Evolutionary conservation across 352 stramenopile genomes (phyloP).

Genomic region (Pythium myriotylum): DNA sequence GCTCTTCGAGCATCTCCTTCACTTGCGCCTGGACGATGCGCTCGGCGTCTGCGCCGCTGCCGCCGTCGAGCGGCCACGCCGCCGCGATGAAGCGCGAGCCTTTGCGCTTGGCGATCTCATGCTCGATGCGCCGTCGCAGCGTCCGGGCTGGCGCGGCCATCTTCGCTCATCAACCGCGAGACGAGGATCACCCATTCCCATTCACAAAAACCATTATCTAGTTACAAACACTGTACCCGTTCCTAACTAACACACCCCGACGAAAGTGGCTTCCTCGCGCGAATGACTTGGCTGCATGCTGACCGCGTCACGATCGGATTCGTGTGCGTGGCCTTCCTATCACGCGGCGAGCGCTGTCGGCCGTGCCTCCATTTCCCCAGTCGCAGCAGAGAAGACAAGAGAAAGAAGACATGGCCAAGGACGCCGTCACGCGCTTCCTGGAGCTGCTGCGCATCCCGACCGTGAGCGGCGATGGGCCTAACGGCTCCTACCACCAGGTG

Average conservation of each 20-base stretch:
- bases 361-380: background rate
- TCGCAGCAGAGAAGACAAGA: background rate
- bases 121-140: conserved; percentile 55
- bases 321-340: conserved; percentile 8
- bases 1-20: conserved; percentile 45
- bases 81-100: conserved; percentile 80
- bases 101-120: conserved; percentile 83
- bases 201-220: background rate
- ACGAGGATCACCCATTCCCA: too few relatives aligned
- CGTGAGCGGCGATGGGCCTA: conserved; percentile 71
- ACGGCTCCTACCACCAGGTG: conserved; percentile 67
- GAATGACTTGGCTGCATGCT: conserved; percentile 4
- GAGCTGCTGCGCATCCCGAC: conserved; percentile 80
- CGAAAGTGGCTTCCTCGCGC: background rate
- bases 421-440: conserved; percentile 59
- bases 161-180: too few relatives aligned
- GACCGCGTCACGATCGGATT: conserved; percentile 3
- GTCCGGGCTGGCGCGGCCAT: conserved; percentile 28
- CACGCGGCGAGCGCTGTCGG: background rate
- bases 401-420: conserved; percentile 28
- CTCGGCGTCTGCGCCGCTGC: conserved; percentile 24
- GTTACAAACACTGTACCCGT: background rate
- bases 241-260: conserved; percentile 4
- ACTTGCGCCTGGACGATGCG: conserved; percentile 35
- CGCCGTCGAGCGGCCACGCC: conserved; percentile 45